Base-by-base conservation (phyloP, 2,329 filamentous ascomycete species). In the Cyclaneusma minus region DNA sequence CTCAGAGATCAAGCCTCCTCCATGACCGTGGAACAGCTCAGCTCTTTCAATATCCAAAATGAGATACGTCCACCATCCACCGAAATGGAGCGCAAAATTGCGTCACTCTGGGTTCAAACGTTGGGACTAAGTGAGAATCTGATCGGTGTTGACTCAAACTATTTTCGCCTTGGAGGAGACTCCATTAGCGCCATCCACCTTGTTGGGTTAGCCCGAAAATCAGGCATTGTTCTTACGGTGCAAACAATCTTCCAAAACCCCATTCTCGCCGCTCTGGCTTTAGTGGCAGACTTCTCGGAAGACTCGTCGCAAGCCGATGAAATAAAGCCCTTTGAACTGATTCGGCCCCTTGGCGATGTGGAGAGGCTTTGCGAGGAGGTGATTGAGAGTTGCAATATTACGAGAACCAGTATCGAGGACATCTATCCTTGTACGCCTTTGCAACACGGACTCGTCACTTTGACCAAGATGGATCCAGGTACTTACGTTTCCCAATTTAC, bases 161-260 rank as follows among this genome's bases (percentile, higher is more conserved):
- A 55, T 38, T 11, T 20, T 11, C 18, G 18, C 18, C 8, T 20
- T 20, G 18, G 18, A 7, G 18, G 18, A 18, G 46, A 50, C 28
- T 49, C 45, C 0, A 42, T 50, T 11, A 44, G 40, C 4, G 43
- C 47, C 6, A 49, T 50, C 16, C 41, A 43, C 13, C 50, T 50
- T 25, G 41, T 48, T 5, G 38, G 41, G 18, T 38, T 39, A 16
- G 35, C 51, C 1, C 45, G 49, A 5, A 35, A 45, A 16, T 13
- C 29, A 4, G 39, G 37, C 2, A 24, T 50, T 15, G 27, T 35
- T 6, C 39, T 41, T n/a, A 46, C 48, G 1, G 49, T 48, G 6
- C 41, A 49, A 6, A 48, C 50, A 30, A 37, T 52, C 4, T 45
- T 53, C 38, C 42, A 47, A 5, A 43, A 44, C 28, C 37, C 47